Evolutionary conservation across 139 green algal genomes (phyloP), one percentile per base, ranked within the genome.

Genomic region (Nannochloris sp.): DNA sequence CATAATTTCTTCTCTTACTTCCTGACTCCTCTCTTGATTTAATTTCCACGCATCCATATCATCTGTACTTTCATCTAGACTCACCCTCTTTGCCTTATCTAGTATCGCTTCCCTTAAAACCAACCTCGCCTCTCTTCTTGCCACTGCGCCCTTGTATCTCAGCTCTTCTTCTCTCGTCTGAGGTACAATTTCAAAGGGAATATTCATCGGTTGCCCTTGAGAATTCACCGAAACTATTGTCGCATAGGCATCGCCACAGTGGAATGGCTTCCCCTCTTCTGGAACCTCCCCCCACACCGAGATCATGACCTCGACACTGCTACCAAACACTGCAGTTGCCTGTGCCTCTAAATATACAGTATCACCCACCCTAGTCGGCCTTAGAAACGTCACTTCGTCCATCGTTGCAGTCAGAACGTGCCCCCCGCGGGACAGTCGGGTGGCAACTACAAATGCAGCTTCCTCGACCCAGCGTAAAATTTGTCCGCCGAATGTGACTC

Each of bases 401-500:
- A 94, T 86, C 65, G 61, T 63, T 12, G 83, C 87, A 0, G 83
- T 92, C 2, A 94, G 77, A 33, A 88, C 65, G 71, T 77, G 70
- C 9, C 60, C 61, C 19, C 79, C 80, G 13, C 85, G 72, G 30
- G 55, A 57, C 58, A 94, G 73, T 6, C 85, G 79, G 19, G 71
- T 81, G 42, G 83, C 87, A 9, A 63, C 73, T 54, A 94, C 86
- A 80, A 89, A 92, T 0, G 87, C 84, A 53, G 74, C 86, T 75
- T 89, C 78, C 85, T 92, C 85, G 70, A 94, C 88, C 87, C 80
- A 87, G 13, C 61, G 60, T 73, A 89, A 77, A 15, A 85, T 67
- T 61, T 81, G 64, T 8, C 87, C 87, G 29, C 87, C 87, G 64
- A 94, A 94, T 0, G 87, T 91, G 72, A 94, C 90, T 63, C 75